phyloP scores from a whole-genome alignment of 768 basidiomycete genomes.

The Lactarius vividus region DNA sequence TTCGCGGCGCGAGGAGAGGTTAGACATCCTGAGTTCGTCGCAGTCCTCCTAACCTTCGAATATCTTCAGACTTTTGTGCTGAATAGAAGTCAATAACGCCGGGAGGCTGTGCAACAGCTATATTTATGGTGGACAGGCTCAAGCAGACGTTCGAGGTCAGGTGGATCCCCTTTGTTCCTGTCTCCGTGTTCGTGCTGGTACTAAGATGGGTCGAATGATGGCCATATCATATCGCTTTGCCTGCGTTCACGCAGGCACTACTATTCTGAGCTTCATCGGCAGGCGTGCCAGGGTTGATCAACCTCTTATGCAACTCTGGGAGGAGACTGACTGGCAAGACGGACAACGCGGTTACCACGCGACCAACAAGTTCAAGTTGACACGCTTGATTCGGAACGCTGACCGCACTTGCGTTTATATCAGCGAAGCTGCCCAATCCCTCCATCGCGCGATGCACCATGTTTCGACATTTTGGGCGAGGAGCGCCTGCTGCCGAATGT shows the following conservation, averaged over 20 bases:
- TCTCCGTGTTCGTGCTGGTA: neutral
- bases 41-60: neutral
- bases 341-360: too few relatives aligned
- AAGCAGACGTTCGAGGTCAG: slow-evolving; percentile 1
- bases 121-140: neutral
- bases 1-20: neutral
- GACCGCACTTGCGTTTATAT: too few relatives aligned
- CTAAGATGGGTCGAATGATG: too few relatives aligned
- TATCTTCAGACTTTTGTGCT: neutral
- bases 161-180: neutral
- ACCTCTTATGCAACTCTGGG: too few relatives aligned
- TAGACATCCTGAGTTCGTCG: slow-evolving; percentile 4
- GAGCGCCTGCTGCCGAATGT: too few relatives aligned
- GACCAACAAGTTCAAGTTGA: too few relatives aligned
- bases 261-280: neutral
- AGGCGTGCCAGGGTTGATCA: too few relatives aligned
- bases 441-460: too few relatives aligned
- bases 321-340: too few relatives aligned
- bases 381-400: too few relatives aligned
- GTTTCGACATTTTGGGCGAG: too few relatives aligned
- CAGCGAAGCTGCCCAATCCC: too few relatives aligned
- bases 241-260: slow-evolving; percentile 5
- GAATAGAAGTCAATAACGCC: slow-evolving; percentile 6
- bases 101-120: slow-evolving; percentile 6
- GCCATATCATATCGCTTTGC: slow-evolving; percentile 1